Evolutionary conservation across 805 yeast species (phyloP).

Genomic region (Pichia membranifaciens): DNA sequence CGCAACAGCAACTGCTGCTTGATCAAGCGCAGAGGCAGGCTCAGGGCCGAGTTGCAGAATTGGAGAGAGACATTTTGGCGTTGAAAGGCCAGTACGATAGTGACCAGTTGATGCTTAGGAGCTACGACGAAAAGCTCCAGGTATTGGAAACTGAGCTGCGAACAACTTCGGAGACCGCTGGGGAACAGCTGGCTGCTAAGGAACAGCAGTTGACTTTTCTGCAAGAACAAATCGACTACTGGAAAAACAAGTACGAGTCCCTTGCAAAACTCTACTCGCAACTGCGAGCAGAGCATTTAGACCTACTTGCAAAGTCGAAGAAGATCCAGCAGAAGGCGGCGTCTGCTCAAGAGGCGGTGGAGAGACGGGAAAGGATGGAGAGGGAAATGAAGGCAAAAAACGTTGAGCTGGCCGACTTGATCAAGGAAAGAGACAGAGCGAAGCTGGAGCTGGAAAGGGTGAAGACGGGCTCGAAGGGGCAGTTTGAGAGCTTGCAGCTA

Average conservation of each 20-base stretch:
- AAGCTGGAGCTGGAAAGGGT: constrained; percentile 71
- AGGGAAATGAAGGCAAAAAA: constrained; percentile 80
- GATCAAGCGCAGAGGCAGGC: constrained; percentile 69
- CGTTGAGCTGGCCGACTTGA: constrained; percentile 80
- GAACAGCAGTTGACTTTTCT: constrained; percentile 63
- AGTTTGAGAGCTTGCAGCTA: constrained; percentile 59
- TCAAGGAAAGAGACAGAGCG: constrained; percentile 85
- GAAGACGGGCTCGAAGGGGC: constrained; percentile 58
- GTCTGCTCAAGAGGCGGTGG: constrained; percentile 83
- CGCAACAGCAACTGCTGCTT: constrained; percentile 62
- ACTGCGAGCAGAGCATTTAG: constrained; percentile 85
- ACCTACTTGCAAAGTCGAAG: constrained; percentile 69
- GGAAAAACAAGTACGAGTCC: constrained; percentile 85
- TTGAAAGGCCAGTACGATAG: constrained; percentile 78
- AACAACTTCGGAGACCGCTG: constrained; percentile 56
- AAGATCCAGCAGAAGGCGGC: constrained; percentile 81
- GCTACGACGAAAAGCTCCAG: constrained; percentile 81
- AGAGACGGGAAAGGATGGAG: constrained; percentile 74
- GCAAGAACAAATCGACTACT: constrained; percentile 68
- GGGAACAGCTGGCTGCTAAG: constrained; percentile 67
- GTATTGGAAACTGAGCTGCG: constrained; percentile 68
- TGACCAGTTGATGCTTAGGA: constrained; percentile 77
- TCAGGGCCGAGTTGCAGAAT: constrained; percentile 71
- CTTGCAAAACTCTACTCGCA: constrained; percentile 87
- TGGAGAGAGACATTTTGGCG: constrained; percentile 73